Evolutionary conservation across 257 asterid species (phyloP), one percentile per base, ranked within the genome.

Genomic region (Cruciata laevipes): DNA sequence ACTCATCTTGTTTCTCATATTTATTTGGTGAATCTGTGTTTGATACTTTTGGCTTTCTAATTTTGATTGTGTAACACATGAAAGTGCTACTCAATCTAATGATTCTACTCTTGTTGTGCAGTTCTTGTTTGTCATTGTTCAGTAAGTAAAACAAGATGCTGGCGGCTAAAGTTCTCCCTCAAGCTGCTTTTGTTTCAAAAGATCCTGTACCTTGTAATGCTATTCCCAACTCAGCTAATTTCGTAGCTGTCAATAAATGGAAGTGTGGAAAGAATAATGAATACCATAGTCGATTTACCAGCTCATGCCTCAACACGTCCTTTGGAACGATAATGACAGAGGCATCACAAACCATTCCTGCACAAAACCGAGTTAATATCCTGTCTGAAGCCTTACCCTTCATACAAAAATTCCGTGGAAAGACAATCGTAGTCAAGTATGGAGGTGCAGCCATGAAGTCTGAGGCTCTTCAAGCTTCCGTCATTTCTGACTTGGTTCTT

Each of bases 361-460:
- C 87, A 55, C 83, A 83, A 70, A 71, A 81, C 70, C 80, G 91
- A 55, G 95, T 89, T 65, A 73, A 81, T 75, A 87, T 85, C 69
- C 78, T 89, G 27, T 85, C 97, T 0, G 95, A 89, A 76, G 97
- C 94, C 17, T 68, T 87, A 31, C 95, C 94, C 61, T 89, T 85
- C 44, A 89, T 89, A 69, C 95, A 90, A 31, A 87, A 74, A 76
- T 87, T 90, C 67, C 86, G 85, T 14, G 91, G 94, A 56, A 90
- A 90, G 82, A 90, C 95, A 13, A 79, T 90, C 59, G 95, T 90
- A 0, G 97, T 90, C 6, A 89, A 89, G 76, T 89, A 87, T 58
- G 97, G 97, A 42, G 97, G 97, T 21, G 97, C 97, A 4, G 95
- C 93, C 1, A 89, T 85, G 95, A 87, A 84, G 68, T 82, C 91